Conservation (phyloP, 208 protist species). For the Crithidia thermophila region DNA sequence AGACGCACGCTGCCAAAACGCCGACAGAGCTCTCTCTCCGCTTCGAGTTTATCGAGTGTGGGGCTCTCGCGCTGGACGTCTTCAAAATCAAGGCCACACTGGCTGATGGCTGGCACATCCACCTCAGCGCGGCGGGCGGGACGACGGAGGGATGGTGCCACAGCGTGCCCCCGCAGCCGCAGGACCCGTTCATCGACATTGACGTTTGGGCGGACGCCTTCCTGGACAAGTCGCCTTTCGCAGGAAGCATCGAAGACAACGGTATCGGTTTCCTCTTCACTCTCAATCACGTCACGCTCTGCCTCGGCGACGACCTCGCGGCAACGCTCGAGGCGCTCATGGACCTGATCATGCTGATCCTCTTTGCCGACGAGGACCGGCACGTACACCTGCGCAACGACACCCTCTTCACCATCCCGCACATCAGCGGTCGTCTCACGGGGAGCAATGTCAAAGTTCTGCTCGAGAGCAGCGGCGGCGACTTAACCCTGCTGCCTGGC, state of each 20-base stretch:
- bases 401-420: slow-evolving; percentile 25
- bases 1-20: not conserved
- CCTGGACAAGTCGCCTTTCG: slow-evolving; percentile 44
- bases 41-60: slow-evolving; percentile 28
- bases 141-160: slow-evolving; percentile 38
- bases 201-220: slow-evolving; percentile 51
- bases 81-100: slow-evolving; percentile 21
- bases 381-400: slow-evolving; percentile 59
- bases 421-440: slow-evolving; percentile 44
- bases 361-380: slow-evolving; percentile 50
- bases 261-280: slow-evolving; percentile 54
- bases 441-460: slow-evolving; percentile 22
- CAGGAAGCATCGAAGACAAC: slow-evolving; percentile 40
- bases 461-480: slow-evolving; percentile 24
- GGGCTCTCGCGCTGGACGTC: slow-evolving; percentile 22
- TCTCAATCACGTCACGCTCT: slow-evolving; percentile 33
- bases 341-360: slow-evolving; percentile 43
- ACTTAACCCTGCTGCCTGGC: slow-evolving; percentile 16
- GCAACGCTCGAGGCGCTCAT: slow-evolving; percentile 43
- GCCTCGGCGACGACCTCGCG: slow-evolving; percentile 41
- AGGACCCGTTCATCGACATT: slow-evolving; percentile 28
- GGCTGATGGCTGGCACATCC: slow-evolving; percentile 46
- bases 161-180: slow-evolving; percentile 22
- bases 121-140: slow-evolving; percentile 29
- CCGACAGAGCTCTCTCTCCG: slow-evolving; percentile 2